These are phyloP conservation scores for Talaromyces thailandensis DNA, from an alignment of 495 filamentous ascomycete genomes.

Conservation along the genomic window DNA sequence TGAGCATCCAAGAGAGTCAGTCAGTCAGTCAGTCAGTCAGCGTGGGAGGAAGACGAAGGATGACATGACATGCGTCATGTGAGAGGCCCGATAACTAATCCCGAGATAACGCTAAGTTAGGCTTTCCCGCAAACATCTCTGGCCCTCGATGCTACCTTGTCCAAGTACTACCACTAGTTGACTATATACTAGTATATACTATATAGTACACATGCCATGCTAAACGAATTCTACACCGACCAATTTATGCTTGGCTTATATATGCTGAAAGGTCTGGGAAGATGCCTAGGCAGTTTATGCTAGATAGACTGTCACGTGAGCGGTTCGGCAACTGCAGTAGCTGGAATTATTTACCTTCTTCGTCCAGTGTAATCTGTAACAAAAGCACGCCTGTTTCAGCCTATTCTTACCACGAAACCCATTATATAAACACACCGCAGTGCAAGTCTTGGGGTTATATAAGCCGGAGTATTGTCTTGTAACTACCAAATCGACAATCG, in stretches of 20 bases:
- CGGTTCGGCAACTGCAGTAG: neutral
- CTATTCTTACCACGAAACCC: neutral
- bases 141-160: neutral
- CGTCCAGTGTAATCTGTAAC: neutral
- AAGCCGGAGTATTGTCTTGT: neutral
- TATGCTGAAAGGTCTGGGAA: too few relatives aligned
- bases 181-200: neutral
- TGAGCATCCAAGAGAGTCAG: neutral
- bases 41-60: neutral
- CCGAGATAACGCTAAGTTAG: neutral
- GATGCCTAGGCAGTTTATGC: neutral
- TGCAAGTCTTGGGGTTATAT: neutral
- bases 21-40: neutral
- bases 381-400: neutral
- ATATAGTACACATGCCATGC: neutral
- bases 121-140: neutral
- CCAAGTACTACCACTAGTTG: too few relatives aligned
- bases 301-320: neutral
- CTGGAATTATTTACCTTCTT: neutral
- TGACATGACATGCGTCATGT: conserved; percentile 2
- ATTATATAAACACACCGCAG: neutral
- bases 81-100: conserved; percentile 1
- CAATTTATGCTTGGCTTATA: neutral
- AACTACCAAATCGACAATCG: neutral
- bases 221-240: neutral